These are phyloP conservation scores for Podospora fimiseda DNA, from an alignment of 495 filamentous ascomycete species.

Conservation along the genomic window DNA sequence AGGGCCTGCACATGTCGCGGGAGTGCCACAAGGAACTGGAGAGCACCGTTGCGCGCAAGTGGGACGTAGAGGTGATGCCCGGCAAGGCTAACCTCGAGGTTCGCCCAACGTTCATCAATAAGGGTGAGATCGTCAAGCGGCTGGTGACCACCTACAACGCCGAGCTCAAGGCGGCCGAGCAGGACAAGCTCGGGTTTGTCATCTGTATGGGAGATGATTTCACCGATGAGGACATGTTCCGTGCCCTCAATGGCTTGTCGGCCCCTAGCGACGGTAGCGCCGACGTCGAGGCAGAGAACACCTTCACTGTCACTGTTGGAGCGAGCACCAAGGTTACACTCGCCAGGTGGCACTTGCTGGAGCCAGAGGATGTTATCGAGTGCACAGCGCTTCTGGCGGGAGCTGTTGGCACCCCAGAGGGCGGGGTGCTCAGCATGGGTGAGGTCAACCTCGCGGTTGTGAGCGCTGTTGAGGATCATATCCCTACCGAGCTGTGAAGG, in stretches of 20 bases:
- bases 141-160: slow-evolving; percentile 61
- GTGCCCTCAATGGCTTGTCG: slow-evolving; percentile 53
- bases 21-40: slow-evolving; percentile 74
- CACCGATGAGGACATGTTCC: slow-evolving; percentile 90
- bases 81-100: slow-evolving; percentile 96
- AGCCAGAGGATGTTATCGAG: slow-evolving; percentile 80
- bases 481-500: slow-evolving; percentile 18
- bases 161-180: slow-evolving; percentile 22
- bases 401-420: slow-evolving; percentile 34
- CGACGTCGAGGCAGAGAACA: slow-evolving; percentile 45
- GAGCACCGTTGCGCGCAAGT: slow-evolving; percentile 62
- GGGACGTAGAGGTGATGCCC: slow-evolving; percentile 88
- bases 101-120: slow-evolving; percentile 93
- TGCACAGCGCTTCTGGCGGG: slow-evolving; percentile 64
- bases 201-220: slow-evolving; percentile 91
- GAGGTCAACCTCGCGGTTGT: slow-evolving; percentile 42
- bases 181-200: slow-evolving; percentile 64
- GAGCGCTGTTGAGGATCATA: slow-evolving; percentile 38
- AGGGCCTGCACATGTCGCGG: slow-evolving; percentile 64
- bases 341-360: slow-evolving; percentile 79
- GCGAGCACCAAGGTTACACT: slow-evolving; percentile 79
- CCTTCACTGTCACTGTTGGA: slow-evolving; percentile 85
- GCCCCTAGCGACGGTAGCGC: slow-evolving; percentile 37
- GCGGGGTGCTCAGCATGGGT: slow-evolving; percentile 31
- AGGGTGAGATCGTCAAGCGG: slow-evolving; percentile 81